A percentile compares a stretch with the other conserved stretches of the same genome.
Evolutionary conservation across 768 basidiomycete genomes (phyloP).

Genomic region (Pulveroboletus sp.): DNA sequence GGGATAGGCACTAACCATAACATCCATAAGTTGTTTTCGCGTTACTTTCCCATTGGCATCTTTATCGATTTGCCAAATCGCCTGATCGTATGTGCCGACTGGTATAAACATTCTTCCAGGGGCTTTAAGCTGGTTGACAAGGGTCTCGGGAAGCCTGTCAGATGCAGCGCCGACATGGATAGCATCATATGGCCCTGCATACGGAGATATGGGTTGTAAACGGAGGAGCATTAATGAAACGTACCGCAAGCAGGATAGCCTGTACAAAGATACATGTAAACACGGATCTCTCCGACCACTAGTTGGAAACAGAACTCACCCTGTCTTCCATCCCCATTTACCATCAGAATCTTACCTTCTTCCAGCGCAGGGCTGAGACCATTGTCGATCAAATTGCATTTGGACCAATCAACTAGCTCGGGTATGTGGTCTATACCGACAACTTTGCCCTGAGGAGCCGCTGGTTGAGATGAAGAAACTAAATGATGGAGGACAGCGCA

Average conservation of each 20-base stretch:
- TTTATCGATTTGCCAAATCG: slow-evolving; percentile 81
- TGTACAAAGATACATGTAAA: slow-evolving; percentile 9
- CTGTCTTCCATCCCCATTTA: slow-evolving; percentile 77
- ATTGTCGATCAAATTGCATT: slow-evolving; percentile 64
- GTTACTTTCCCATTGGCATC: slow-evolving; percentile 64
- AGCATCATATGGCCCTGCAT: slow-evolving; percentile 65
- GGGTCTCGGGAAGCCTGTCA: slow-evolving; percentile 60
- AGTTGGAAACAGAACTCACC: slow-evolving; percentile 39
- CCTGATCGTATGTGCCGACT: slow-evolving; percentile 60
- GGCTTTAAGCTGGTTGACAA: slow-evolving; percentile 74
- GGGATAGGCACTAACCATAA: slow-evolving; percentile 52
- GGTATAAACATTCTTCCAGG: slow-evolving; percentile 93
- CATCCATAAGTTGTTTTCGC: slow-evolving; percentile 69
- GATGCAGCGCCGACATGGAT: slow-evolving; percentile 97
- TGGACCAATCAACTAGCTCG: slow-evolving; percentile 70
- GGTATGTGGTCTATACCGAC: slow-evolving; percentile 92
- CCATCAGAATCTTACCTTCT: slow-evolving; percentile 54
- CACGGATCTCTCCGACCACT: background rate
- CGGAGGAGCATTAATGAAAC: background rate
- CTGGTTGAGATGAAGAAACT: slow-evolving; percentile 34
- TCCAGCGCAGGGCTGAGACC: slow-evolving; percentile 57
- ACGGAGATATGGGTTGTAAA: background rate
- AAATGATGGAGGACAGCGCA: slow-evolving; percentile 80
- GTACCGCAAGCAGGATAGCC: slow-evolving; percentile 37
- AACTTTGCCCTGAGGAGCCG: slow-evolving; percentile 49